phyloP scores from a whole-genome alignment of 176 grass and related monocot species.

The Carex myosuroides region DNA sequence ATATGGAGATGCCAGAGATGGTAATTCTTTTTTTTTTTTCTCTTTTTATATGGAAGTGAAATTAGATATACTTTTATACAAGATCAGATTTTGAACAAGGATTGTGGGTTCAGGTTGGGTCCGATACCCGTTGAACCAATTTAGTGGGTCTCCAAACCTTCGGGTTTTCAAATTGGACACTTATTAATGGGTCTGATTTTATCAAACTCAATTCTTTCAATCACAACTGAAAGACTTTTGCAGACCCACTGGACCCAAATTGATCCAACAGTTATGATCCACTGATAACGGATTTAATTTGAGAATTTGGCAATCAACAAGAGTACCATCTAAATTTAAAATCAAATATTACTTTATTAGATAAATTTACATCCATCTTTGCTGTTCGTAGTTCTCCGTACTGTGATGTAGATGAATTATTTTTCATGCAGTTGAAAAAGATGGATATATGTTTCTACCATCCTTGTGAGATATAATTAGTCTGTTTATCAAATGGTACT shows the following conservation, averaged over 20 bases:
- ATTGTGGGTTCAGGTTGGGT: background rate
- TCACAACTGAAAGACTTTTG: background rate
- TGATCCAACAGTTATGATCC: background rate
- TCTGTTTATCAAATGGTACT: background rate
- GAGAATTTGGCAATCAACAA: background rate
- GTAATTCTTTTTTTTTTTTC: background rate
- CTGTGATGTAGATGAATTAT: background rate
- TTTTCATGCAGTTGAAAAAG: background rate
- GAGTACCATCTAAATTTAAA: background rate
- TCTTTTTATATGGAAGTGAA: background rate
- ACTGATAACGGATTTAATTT: background rate
- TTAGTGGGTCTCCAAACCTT: background rate
- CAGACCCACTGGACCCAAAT: background rate
- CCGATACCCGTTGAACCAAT: background rate
- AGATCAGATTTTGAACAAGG: background rate
- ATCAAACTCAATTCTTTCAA: background rate
- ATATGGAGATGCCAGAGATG: constrained; percentile 2
- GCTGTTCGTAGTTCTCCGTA: no score
- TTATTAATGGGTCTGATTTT: background rate
- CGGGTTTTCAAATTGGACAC: background rate
- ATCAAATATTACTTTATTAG: background rate
- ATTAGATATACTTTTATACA: background rate
- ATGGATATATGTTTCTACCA: background rate
- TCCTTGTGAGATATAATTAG: background rate
- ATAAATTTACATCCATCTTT: background rate